phyloP scores from a whole-genome alignment of 2,329 filamentous ascomycete genomes.

The Xylaria sp. region DNA sequence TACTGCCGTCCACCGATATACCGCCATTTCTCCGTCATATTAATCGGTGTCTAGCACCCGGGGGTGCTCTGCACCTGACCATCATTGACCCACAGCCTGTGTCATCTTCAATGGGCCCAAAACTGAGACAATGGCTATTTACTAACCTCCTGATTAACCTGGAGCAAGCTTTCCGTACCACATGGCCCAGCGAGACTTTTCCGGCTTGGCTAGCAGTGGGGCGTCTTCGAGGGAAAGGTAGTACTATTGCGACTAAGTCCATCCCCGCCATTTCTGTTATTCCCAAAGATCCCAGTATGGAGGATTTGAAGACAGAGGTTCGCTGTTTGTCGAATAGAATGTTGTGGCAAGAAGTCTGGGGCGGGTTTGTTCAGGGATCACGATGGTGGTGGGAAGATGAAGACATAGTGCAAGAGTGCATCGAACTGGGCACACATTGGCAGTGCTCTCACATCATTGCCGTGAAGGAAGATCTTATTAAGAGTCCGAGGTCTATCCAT shows the following conservation, averaged over 20 bases:
- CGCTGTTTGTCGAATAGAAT: conserved; percentile 64
- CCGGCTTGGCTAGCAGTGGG: conserved; percentile 69
- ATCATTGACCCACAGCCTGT: conserved; percentile 72
- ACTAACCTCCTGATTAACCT: conserved; percentile 69
- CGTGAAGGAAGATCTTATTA: conserved; percentile 56
- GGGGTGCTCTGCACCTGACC: conserved; percentile 67
- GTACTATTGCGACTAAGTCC: conserved; percentile 59
- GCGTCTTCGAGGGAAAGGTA: conserved; percentile 61
- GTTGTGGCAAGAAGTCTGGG: conserved; percentile 72
- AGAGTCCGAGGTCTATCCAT: conserved; percentile 4
- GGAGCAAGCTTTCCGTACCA: conserved; percentile 67
- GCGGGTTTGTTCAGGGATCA: conserved; percentile 59
- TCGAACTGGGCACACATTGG: conserved; percentile 65
- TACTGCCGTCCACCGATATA: conserved; percentile 67
- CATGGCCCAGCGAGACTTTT: conserved; percentile 67
- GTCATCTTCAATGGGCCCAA: conserved; percentile 65
- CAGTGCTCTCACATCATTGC: conserved; percentile 68
- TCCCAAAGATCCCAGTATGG: conserved; percentile 40
- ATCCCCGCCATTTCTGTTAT: conserved; percentile 64
- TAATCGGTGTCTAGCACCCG: conserved; percentile 64
- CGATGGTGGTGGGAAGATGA: conserved; percentile 73
- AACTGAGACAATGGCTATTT: conserved; percentile 70
- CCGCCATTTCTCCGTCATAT: conserved; percentile 67
- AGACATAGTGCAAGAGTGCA: conserved; percentile 65
- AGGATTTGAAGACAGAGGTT: conserved; percentile 58